These are phyloP conservation scores for Boletellus deceptivus DNA, from an alignment of 1,284 basidiomycete species.

Conservation along the genomic window DNA sequence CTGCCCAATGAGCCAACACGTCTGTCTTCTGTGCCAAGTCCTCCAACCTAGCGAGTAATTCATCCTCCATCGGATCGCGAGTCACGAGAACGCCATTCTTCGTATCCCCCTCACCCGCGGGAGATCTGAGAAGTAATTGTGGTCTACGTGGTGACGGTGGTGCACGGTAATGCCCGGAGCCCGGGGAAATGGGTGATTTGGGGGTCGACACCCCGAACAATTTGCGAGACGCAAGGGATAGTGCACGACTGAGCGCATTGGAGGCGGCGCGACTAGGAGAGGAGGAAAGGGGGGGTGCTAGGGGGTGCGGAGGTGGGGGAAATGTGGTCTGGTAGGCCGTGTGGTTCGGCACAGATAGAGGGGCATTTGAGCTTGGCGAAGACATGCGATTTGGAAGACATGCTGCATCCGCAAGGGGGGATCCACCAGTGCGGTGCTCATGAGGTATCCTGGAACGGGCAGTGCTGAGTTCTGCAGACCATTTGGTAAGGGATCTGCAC, in stretches of 20 bases:
- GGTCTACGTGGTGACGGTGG: slow-evolving; percentile 53
- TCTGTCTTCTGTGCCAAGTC: slow-evolving; percentile 95
- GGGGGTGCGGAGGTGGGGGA: slow-evolving; percentile 56
- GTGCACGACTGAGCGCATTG: slow-evolving; percentile 80
- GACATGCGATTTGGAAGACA: slow-evolving; percentile 29
- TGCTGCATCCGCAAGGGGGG: slow-evolving; percentile 45
- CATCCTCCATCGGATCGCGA: slow-evolving; percentile 80
- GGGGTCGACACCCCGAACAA: slow-evolving; percentile 68
- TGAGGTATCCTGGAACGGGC: slow-evolving; percentile 57
- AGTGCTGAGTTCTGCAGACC: slow-evolving; percentile 56
- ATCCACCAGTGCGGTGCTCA: slow-evolving; percentile 48
- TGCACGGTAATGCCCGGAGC: slow-evolving; percentile 35
- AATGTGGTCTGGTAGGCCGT: slow-evolving; percentile 49
- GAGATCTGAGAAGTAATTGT: slow-evolving; percentile 41
- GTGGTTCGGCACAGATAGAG: slow-evolving; percentile 27
- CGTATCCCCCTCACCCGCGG: slow-evolving; percentile 39
- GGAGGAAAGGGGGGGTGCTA: slow-evolving; percentile 53
- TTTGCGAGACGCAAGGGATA: slow-evolving; percentile 88
- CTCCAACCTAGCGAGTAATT: slow-evolving; percentile 73
- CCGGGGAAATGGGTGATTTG: slow-evolving; percentile 38
- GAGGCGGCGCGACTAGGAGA: slow-evolving; percentile 63
- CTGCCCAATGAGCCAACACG: slow-evolving; percentile 90
- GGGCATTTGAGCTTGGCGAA: slow-evolving; percentile 24
- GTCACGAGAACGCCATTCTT: slow-evolving; percentile 26
- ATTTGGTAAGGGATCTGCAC: slow-evolving; percentile 9